These are phyloP conservation scores for Sporothrix luriei DNA, from an alignment of 2,329 filamentous ascomycete genomes.

Conservation along the genomic window DNA sequence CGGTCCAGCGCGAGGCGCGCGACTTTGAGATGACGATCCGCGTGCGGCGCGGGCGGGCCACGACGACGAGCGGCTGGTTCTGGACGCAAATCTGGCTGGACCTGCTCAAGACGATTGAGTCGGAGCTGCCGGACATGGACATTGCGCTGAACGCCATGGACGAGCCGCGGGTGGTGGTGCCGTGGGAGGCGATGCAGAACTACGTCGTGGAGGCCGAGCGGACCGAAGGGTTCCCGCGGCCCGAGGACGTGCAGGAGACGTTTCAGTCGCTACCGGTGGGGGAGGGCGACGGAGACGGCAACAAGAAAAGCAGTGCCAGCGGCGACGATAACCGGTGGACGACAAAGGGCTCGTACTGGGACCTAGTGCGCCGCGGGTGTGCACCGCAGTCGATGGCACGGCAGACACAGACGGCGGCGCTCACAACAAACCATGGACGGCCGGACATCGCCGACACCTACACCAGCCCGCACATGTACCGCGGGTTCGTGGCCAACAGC, in stretches of 20 bases:
- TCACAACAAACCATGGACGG: constrained; percentile 46
- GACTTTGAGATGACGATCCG: constrained; percentile 65
- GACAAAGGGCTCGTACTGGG: constrained; percentile 60
- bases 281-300: constrained; percentile 41
- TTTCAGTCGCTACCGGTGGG: constrained; percentile 50
- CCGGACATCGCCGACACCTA: constrained; percentile 51
- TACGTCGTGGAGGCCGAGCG: constrained; percentile 54
- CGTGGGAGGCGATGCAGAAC: constrained; percentile 62
- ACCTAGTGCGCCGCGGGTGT: constrained; percentile 62
- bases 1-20: constrained; percentile 55
- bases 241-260: constrained; percentile 49
- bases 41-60: constrained; percentile 57
- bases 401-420: constrained; percentile 46
- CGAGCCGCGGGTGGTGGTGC: constrained; percentile 64
- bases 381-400: constrained; percentile 64
- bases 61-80: constrained; percentile 57
- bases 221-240: constrained; percentile 44
- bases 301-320: background rate
- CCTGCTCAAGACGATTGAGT: constrained; percentile 56
- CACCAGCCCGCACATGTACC: constrained; percentile 53
- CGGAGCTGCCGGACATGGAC: constrained; percentile 66
- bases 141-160: constrained; percentile 69
- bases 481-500: constrained; percentile 65
- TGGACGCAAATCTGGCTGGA: constrained; percentile 61
- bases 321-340: constrained; percentile 47